These are phyloP conservation scores for Penicillium coffeae DNA, from an alignment of 495 filamentous ascomycete genomes.

Conservation along the genomic window DNA sequence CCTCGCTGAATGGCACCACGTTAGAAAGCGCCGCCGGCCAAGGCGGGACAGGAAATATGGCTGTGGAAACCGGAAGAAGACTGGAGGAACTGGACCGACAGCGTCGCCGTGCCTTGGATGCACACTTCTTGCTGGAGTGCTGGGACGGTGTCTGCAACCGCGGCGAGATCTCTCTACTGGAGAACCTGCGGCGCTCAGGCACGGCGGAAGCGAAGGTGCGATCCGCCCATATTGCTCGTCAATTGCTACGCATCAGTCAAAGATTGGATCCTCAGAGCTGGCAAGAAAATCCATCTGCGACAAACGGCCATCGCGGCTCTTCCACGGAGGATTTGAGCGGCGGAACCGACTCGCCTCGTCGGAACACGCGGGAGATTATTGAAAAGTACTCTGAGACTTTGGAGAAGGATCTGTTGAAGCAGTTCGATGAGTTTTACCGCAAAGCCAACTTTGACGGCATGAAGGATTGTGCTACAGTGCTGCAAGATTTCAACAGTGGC, in stretches of 20 bases:
- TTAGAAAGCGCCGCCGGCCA: conserved; percentile 42
- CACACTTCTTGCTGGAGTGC: conserved; percentile 91
- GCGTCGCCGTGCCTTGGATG: conserved; percentile 82
- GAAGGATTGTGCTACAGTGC: conserved; percentile 88
- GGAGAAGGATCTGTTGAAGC: conserved; percentile 91
- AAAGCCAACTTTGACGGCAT: conserved; percentile 94
- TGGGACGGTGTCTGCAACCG: conserved; percentile 90
- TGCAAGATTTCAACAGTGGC: conserved; percentile 94
- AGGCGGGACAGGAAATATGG: conserved; percentile 86
- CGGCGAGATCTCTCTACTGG: conserved; percentile 72
- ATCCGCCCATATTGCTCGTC: conserved; percentile 84
- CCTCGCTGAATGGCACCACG: conserved; percentile 57
- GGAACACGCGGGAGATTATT: conserved; percentile 82
- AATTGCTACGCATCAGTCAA: conserved; percentile 83
- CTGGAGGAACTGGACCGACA: conserved; percentile 94
- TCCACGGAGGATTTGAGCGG: conserved; percentile 38
- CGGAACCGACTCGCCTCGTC: conserved; percentile 33
- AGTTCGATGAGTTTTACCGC: conserved; percentile 95
- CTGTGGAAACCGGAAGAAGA: conserved; percentile 91
- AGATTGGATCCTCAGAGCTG: conserved; percentile 72
- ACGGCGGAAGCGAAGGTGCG: conserved; percentile 82
- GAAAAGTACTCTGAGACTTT: conserved; percentile 95
- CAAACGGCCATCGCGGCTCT: conserved; percentile 49
- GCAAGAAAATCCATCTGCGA: conserved; percentile 56
- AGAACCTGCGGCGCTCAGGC: conserved; percentile 74